These are phyloP conservation scores for Kodamaea ohmeri DNA, from an alignment of 1,139 yeast species.

Conservation along the genomic window DNA sequence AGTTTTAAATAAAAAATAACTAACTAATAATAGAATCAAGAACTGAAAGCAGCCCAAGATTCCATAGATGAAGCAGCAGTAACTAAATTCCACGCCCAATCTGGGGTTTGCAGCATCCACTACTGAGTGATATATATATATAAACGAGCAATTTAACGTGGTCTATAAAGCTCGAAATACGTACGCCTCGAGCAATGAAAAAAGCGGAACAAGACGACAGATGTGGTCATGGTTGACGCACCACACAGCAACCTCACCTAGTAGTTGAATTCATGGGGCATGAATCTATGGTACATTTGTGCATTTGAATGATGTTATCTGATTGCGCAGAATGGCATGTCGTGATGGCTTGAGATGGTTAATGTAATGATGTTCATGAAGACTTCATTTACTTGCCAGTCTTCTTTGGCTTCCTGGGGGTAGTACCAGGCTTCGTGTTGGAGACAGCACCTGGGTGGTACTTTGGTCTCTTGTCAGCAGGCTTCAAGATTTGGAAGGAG, in stretches of 20 bases:
- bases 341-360: not conserved
- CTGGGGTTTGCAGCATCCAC: constrained; percentile 2
- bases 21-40: constrained; percentile 10
- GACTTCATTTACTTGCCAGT: constrained; percentile 41
- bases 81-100: constrained; percentile 1
- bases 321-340: constrained; percentile 2
- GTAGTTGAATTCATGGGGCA: constrained; percentile 5
- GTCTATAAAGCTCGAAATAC: constrained; percentile 2
- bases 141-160: constrained; percentile 1
- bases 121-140: constrained; percentile 5
- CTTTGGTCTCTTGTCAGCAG: constrained; percentile 91
- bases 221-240: not conserved
- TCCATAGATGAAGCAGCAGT: constrained; percentile 4
- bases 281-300: constrained; percentile 11
- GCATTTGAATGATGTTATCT: constrained; percentile 3
- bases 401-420: constrained; percentile 73
- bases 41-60: constrained; percentile 7
- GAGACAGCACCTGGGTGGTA: constrained; percentile 43
- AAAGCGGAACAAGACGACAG: not conserved
- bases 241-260: constrained; percentile 5
- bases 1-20: constrained; percentile 5
- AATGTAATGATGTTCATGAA: constrained; percentile 1
- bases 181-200: not conserved
- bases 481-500: constrained; percentile 96
- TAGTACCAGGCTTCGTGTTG: constrained; percentile 57